Evolutionary conservation across 768 basidiomycete species (phyloP).

Genomic region (Russula lepida): DNA sequence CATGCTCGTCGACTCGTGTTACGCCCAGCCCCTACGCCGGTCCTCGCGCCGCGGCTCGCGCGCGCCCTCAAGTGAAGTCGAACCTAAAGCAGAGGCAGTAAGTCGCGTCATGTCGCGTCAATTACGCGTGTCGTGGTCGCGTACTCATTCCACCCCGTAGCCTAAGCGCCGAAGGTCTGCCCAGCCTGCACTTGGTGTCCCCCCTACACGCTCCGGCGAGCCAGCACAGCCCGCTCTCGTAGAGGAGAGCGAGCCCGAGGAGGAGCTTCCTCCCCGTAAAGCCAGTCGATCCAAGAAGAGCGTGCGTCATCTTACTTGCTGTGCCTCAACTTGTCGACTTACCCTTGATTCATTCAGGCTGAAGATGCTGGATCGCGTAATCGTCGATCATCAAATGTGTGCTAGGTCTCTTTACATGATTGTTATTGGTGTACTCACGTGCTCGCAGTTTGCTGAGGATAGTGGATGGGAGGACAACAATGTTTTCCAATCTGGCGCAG

Average conservation of each 20-base stretch:
- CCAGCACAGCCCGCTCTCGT: conserved; percentile 38
- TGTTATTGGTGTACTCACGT: neutral
- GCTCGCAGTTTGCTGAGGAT: conserved; percentile 41
- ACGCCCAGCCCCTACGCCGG: conserved; percentile 33
- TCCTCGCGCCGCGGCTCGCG: conserved; percentile 61
- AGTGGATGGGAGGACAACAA: conserved; percentile 91
- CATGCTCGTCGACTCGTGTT: conserved; percentile 22
- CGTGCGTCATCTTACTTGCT: conserved; percentile 29
- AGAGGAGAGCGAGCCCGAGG: conserved; percentile 76
- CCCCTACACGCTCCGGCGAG: conserved; percentile 30
- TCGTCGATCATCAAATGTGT: conserved; percentile 42
- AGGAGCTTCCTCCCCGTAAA: conserved; percentile 51
- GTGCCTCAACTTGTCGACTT: neutral
- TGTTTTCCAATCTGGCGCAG: conserved; percentile 83
- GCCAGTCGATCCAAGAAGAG: conserved; percentile 51
- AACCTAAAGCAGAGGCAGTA: conserved; percentile 48
- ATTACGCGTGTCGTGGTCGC: conserved; percentile 17
- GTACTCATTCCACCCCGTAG: conserved; percentile 31
- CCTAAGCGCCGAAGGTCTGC: conserved; percentile 76
- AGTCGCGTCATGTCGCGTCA: conserved; percentile 24
- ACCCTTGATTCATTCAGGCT: conserved; percentile 27
- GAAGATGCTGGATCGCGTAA: conserved; percentile 44
- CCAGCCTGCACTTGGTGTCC: conserved; percentile 54
- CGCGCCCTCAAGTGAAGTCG: conserved; percentile 38
- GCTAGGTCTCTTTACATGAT: neutral